Percentiles rank a stretch among this genome's conserved stretches.
These are phyloP conservation scores for Apium graveolens DNA, from an alignment of 129 eudicot genomes.

Conservation along the genomic window DNA sequence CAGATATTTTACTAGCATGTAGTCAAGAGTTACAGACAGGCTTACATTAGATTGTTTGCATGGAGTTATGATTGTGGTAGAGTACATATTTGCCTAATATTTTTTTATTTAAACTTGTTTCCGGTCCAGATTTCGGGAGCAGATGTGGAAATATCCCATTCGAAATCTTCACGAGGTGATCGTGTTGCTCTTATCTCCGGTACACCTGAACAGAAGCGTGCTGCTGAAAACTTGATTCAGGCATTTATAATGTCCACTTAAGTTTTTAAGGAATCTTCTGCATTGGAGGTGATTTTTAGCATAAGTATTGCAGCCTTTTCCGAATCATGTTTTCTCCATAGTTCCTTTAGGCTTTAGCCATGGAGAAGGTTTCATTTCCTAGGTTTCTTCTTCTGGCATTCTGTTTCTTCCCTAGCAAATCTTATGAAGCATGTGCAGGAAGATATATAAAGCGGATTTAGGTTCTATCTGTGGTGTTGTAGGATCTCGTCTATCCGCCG, in stretches of 20 bases:
- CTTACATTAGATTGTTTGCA: background rate
- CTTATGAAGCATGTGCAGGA: conserved; percentile 24
- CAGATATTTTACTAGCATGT: background rate
- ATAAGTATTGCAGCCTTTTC: conserved; percentile 18
- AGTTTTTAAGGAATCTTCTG: conserved; percentile 10
- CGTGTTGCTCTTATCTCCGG: conserved; percentile 86
- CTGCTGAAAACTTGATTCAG: conserved; percentile 94
- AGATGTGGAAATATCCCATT: conserved; percentile 68
- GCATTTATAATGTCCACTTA: conserved; percentile 94
- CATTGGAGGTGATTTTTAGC: conserved; percentile 29
- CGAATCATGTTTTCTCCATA: conserved; percentile 16
- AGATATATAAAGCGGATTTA: conserved; percentile 22
- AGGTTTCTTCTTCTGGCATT: conserved; percentile 30
- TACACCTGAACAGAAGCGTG: conserved; percentile 84
- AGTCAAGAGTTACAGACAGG: background rate
- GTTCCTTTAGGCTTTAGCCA: conserved; percentile 29
- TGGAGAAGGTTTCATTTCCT: conserved; percentile 23
- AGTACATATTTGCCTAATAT: background rate
- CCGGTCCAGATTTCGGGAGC: conserved; percentile 89
- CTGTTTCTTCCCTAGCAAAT: conserved; percentile 12
- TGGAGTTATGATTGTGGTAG: background rate
- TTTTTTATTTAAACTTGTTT: conserved; percentile 8
- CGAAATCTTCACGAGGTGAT: conserved; percentile 82
- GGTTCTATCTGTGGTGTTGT: conserved; percentile 21
- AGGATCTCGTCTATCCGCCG: conserved; percentile 37